Percentiles rank a stretch among this genome's conserved stretches.
These are phyloP conservation scores for Schizophyllum commune DNA, from an alignment of 1,284 basidiomycete species.

Conservation along the genomic window DNA sequence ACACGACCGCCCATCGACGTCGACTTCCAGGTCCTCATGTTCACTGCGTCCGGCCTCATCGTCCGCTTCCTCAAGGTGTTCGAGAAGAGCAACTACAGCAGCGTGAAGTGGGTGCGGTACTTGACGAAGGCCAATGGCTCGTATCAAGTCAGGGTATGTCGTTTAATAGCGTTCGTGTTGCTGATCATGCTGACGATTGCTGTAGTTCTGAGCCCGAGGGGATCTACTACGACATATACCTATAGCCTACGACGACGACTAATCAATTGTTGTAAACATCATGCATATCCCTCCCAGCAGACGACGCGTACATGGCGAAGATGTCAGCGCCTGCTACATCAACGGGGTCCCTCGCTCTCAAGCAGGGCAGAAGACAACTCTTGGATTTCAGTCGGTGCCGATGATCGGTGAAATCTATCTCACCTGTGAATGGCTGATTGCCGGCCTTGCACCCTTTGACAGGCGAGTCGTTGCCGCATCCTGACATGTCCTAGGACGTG, in stretches of 20 bases:
- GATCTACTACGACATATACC: not conserved
- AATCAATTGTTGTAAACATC: not conserved
- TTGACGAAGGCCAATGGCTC: slow-evolving; percentile 82
- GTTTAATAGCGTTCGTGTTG: not conserved
- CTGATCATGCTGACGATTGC: not conserved
- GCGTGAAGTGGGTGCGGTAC: slow-evolving; percentile 89
- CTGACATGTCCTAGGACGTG: slow-evolving; percentile 22
- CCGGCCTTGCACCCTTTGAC: slow-evolving; percentile 27
- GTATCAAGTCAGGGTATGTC: slow-evolving; percentile 73
- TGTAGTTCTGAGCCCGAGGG: not conserved
- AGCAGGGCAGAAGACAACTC: not conserved
- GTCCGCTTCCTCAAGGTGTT: slow-evolving; percentile 98
- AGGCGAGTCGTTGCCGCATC: slow-evolving; percentile 29
- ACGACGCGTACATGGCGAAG: too few species aligned
- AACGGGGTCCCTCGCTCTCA: not conserved
- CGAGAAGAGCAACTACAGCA: slow-evolving; percentile 91
- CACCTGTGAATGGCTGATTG: slow-evolving; percentile 7
- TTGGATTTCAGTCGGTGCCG: not conserved
- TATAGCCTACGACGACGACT: not conserved
- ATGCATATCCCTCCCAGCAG: not conserved
- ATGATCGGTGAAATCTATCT: not conserved
- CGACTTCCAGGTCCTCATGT: slow-evolving; percentile 98
- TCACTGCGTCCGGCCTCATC: slow-evolving; percentile 91
- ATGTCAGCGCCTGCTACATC: too few species aligned
- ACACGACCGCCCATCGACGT: slow-evolving; percentile 95